Base-by-base conservation (phyloP, 805 yeast genomes). In the Kurtzmaniella fragi region DNA sequence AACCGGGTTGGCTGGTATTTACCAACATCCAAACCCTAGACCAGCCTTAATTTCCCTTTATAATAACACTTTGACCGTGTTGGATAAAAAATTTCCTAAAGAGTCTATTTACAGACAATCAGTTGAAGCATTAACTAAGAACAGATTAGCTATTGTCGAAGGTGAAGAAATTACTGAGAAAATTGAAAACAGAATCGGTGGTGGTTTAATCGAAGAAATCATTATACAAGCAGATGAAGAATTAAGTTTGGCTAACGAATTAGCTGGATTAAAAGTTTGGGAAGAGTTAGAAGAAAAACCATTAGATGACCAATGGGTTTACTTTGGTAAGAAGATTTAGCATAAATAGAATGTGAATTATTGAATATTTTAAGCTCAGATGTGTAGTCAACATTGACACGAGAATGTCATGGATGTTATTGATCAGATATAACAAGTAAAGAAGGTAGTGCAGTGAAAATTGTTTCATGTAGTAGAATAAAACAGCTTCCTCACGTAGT, bases 181-280 rank as follows among this genome's bases (percentile, higher is more conserved):
- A 45, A 84, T 87, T 49, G 95, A 87, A 66, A 64, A 70, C 46
- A 64, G 78, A 57, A 82, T 87, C 46, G 95, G 95, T 14, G 79
- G 82, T 45, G 95, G 95, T 2, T 74, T 87, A 52, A 80, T 86
- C 46, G 95, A 87, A 64, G 95, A 87, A 67, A 65, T 87, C 42
- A 56, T 87, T 40, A 71, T 85, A 43, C 95, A 87, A 67, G 95
- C 95, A 12, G 75, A 80, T 50, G 93, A 85, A 43, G 95, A 87
- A 65, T 76, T 77, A 51, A 73, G 71, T 40, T 72, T 87, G 50
- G 81, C 85, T 35, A 66, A 76, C 53, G 73, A 80, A 57, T 67
- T 87, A 70, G 81, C 82, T 36, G 77, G 73, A 45, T 75, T 82
- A 75, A 80, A 82, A 60, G 59, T 60, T 30, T 87, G 95, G 95